Evolutionary conservation across 306 rosid species (phyloP), one percentile per base, ranked within the genome.

Genomic region (Parietaria judaica): DNA sequence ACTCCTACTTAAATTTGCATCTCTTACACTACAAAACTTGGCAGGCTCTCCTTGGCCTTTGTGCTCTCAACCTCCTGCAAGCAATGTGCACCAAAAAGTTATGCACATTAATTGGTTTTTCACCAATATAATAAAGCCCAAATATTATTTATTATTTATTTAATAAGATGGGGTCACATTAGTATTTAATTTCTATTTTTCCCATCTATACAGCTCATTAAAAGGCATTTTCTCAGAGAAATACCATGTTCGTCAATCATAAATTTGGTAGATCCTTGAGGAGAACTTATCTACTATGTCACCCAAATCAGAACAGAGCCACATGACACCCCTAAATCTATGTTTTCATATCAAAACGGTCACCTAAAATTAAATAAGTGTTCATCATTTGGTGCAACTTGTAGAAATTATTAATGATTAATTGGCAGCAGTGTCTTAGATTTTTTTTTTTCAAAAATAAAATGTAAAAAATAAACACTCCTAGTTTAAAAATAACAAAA

Each of bases 1-100:
- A 71, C 70, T 74, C 78, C 56, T 70, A 51, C 62, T 66, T 41
- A 68, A 70, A 44, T 54, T 36, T 46, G 14, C 69, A 65, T 73
- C 80, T 69, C 73, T 31, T 50, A 66, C 71, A 70, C 79, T 76
- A 73, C 82, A 82, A 68, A 85, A 75, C 72, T 79, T 65, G 59
- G 78, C 74, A 66, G 83, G 80, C 74, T n/a, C 53, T 49, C 15
- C 15, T 1, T 49, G 10, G 53, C 68, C 73, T 63, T 73, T 31
- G 43, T 45, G 11, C 64, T 63, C 55, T 70, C 68, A 80, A 64
- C 79, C 89, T 89, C 79, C 89, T 89, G 86, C 83, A 64, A 69
- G n/a, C n/a, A n/a, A n/a, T n/a, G n/a, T 56, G 58, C 45, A 66
- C 56, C 71, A 74, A 76, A 60, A 53, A 45, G 14, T 56, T 60